Evolutionary conservation across 1,284 basidiomycete species (phyloP), one percentile per base, ranked within the genome.

Genomic region (Inonotus obliquus): DNA sequence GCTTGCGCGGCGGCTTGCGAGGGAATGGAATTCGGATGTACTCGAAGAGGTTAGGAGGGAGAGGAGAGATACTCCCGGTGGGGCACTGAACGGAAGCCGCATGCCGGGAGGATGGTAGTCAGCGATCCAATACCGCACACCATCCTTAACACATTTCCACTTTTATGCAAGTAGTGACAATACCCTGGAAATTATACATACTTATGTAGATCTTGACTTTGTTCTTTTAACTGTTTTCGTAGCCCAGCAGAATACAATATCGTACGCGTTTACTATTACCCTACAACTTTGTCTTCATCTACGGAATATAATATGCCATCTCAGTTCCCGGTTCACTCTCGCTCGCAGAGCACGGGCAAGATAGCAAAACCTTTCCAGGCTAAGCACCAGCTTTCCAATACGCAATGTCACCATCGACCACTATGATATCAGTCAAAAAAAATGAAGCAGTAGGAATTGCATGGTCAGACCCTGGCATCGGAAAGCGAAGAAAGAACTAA

Each of bases 391-490:
- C 38, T 45, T 92, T 92, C 89, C 89, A 92, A 75, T 92, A 91
- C 1, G 89, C 89, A 71, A 92, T 92, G 68, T 92, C 90, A 29
- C 90, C 90, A 67, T 92, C 90, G 19, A 86, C 69, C 90, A 92
- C 89, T 91, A 17, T 1, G 4, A 32, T 32, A 32, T 32, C 32
- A 9, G n/a, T n/a, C 32, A 49, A 6, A 25, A 10, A 5, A 44
- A 21, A 2, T 44, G 7, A n/a, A n/a, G 7, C 6, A 44, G 41
- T 44, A 7, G n/a, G 9, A 4, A 14, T 14, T 21, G 17, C 41
- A 44, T 2, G 4, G 17, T 14, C 41, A 21, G 17, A 2, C 13
- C n/a, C 17, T 14, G 44, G 39, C 14, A 6, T 2, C 2, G 48
- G 65, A 7, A 29, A 2, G 19, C 27, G 47, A 57, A 56, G 9